Evolutionary conservation across 805 yeast genomes (phyloP).

Genomic region (Zygotorulaspora danielsina): DNA sequence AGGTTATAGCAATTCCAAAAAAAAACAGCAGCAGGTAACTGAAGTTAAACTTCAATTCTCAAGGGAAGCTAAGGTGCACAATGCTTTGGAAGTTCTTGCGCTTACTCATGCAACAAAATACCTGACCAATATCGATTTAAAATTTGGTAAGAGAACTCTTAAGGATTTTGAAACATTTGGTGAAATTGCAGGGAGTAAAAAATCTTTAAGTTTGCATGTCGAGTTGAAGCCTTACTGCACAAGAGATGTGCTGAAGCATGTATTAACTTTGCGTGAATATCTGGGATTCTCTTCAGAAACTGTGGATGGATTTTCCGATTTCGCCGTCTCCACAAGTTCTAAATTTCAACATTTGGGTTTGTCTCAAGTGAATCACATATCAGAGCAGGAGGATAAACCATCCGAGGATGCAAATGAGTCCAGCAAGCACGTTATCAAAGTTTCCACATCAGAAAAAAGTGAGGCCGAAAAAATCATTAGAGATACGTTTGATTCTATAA

Average conservation of each 20-base stretch:
- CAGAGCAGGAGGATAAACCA: slow-evolving; percentile 11
- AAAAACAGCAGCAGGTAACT: slow-evolving; percentile 12
- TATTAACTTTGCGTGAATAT: slow-evolving; percentile 32
- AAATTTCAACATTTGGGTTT: slow-evolving; percentile 30
- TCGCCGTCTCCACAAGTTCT: slow-evolving; percentile 32
- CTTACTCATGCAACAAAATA: slow-evolving; percentile 28
- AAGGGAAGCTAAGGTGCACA: slow-evolving; percentile 27
- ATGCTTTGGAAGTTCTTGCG: slow-evolving; percentile 26
- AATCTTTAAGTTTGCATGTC: slow-evolving; percentile 19
- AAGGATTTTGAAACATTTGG: slow-evolving; percentile 20
- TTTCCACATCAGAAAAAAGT: slow-evolving; percentile 32
- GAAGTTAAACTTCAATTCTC: slow-evolving; percentile 26
- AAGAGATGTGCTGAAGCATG: slow-evolving; percentile 32
- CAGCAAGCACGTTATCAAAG: slow-evolving; percentile 23
- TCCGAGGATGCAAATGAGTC: slow-evolving; percentile 9
- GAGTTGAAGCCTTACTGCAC: slow-evolving; percentile 29
- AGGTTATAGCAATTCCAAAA: slow-evolving; percentile 8
- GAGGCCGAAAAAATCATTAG: slow-evolving; percentile 22
- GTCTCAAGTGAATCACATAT: slow-evolving; percentile 20
- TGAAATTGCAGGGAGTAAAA: slow-evolving; percentile 17
- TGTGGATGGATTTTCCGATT: slow-evolving; percentile 32
- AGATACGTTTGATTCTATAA: slow-evolving; percentile 23
- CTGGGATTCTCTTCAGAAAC: slow-evolving; percentile 34
- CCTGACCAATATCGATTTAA: slow-evolving; percentile 29
- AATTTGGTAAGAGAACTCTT: slow-evolving; percentile 17